These are phyloP conservation scores for Macrophomina pseudophaseolina DNA, from an alignment of 2,329 filamentous ascomycete genomes.

Conservation along the genomic window DNA sequence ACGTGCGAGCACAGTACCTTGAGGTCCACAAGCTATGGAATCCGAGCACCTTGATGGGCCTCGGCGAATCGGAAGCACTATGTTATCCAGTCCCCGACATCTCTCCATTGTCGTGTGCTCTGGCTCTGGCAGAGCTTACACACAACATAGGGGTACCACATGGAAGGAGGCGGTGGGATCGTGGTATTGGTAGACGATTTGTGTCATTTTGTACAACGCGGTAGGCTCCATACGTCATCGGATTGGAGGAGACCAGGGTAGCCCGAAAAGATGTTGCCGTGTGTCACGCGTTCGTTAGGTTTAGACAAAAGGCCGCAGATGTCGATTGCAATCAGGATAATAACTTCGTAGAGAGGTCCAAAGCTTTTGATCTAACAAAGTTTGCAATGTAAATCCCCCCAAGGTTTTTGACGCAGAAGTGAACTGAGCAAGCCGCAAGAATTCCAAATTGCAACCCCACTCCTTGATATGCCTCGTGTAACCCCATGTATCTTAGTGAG, in stretches of 20 bases:
- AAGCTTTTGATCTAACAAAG: too few relatives aligned
- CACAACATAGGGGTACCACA: too few relatives aligned
- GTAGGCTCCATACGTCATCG: neutral
- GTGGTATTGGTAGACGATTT: too few relatives aligned
- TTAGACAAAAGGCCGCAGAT: too few relatives aligned
- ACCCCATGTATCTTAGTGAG: neutral
- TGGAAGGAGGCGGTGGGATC: neutral
- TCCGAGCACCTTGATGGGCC: conserved; percentile 26
- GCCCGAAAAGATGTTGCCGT: neutral
- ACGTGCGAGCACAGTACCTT: conserved; percentile 15
- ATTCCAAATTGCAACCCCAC: too few relatives aligned
- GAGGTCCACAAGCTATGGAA: conserved; percentile 9
- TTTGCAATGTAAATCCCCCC: too few relatives aligned
- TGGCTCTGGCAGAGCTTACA: too few relatives aligned
- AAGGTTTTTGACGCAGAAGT: too few relatives aligned
- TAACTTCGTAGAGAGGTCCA: too few relatives aligned
- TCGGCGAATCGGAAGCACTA: neutral
- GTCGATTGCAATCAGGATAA: too few relatives aligned
- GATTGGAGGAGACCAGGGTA: neutral
- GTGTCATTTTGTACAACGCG: too few relatives aligned
- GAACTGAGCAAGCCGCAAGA: too few relatives aligned
- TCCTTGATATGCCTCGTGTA: neutral
- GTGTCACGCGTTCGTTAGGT: neutral
- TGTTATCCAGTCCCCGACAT: neutral
- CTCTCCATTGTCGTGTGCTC: neutral